Percentiles rank a stretch among this genome's conserved stretches.
phyloP scores from a whole-genome alignment of 257 asterid genomes.

The Penstemon newberryi region DNA sequence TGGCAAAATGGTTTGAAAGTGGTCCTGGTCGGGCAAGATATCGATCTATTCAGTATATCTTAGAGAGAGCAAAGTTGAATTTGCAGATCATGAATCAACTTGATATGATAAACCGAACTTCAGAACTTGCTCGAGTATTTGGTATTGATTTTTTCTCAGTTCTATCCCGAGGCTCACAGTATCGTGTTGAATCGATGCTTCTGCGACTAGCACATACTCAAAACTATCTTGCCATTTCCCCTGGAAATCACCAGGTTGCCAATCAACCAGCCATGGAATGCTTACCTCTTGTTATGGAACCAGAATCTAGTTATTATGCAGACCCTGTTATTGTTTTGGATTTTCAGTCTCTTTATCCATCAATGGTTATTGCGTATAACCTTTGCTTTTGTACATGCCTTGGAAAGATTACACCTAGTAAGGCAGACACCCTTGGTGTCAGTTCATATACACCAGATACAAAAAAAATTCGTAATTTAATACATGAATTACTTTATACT shows the following conservation, averaged over 20 bases:
- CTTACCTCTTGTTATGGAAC: conserved; percentile 98
- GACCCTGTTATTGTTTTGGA: conserved; percentile 94
- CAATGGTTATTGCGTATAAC: conserved; percentile 92
- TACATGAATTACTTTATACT: conserved; percentile 64
- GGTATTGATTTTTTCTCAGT: conserved; percentile 97
- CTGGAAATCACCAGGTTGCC: conserved; percentile 90
- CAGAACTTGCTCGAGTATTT: conserved; percentile 97
- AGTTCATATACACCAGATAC: conserved; percentile 67
- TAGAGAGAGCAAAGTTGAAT: conserved; percentile 77
- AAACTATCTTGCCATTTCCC: conserved; percentile 92
- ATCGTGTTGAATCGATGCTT: conserved; percentile 96
- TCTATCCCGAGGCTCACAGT: conserved; percentile 93
- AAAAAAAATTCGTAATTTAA: conserved; percentile 44
- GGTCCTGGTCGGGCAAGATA: conserved; percentile 82
- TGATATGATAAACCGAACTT: conserved; percentile 89
- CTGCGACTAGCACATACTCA: conserved; percentile 88
- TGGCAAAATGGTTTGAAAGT: conserved; percentile 83
- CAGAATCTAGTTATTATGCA: conserved; percentile 87
- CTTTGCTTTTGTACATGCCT: conserved; percentile 95
- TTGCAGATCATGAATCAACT: conserved; percentile 82
- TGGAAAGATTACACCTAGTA: conserved; percentile 65
- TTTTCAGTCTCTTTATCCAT: conserved; percentile 97
- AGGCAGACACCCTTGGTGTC: conserved; percentile 70
- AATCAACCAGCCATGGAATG: conserved; percentile 98
- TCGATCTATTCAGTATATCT: conserved; percentile 66